Base-by-base conservation (phyloP, 164 flowering plant species). In the Magnolia changhungtana region DNA sequence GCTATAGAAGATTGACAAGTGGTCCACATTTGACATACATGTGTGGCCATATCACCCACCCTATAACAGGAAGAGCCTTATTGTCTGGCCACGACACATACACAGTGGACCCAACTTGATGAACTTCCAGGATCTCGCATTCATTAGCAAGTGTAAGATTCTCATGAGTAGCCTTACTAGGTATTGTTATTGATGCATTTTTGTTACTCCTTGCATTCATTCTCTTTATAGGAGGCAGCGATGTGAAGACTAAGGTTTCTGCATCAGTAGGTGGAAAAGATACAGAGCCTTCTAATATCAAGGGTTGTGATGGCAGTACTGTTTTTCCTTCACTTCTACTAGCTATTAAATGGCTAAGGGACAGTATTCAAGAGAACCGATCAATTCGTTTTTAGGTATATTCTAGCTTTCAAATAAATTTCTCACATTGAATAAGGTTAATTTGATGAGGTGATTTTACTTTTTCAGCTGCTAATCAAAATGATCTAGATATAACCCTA, bases 341-440 rank as follows among this genome's bases (percentile, higher is more conserved):
- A 64, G 98, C 97, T 63, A 87, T 93, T 49, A 91, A 91, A 79
- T 93, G 97, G 97, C 90, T 93, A 37, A 82, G 97, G 75, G 98
- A 91, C 77, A 88, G 76, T 69, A 85, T 76, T 58, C 84, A 79
- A 72, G 83, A 85, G 83, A 92, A 86, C 81, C 88, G 79, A 64
- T 86, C 90, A 64, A 80, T 85, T 78, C 96, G 92, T 65, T 84
- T 83, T 77, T 97, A 95, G 99, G 97, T 93, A 87, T 7, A 27
- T 55, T 75, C 4, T 10, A 10, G 11, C n/a, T 23, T 52, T 73
- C 31, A 7, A 50, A 19, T 63, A 19, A 67, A 37, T 13, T 16
- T 18, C 50, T 31, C 18, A 37, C 11, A 69, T 55, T 9, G 61
- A 55, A 55, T 55, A 8, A 11, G 61, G 13, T 11, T 55, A 58